Evolutionary conservation across 2,329 filamentous ascomycete genomes (phyloP), one percentile per base, ranked within the genome.

Genomic region (Colletotrichum trifolii): DNA sequence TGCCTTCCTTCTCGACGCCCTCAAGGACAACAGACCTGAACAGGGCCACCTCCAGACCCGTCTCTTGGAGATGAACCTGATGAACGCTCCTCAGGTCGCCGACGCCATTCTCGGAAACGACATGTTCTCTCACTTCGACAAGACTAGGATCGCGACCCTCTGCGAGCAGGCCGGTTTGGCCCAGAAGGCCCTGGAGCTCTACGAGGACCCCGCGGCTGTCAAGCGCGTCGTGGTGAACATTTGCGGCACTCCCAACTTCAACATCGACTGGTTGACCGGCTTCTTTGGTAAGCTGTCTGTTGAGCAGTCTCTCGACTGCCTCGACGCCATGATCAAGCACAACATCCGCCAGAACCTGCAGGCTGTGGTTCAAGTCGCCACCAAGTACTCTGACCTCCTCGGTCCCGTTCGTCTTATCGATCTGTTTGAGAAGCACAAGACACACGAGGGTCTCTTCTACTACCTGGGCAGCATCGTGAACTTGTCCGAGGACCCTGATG

Each of bases 391-490:
- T 0, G 96, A 99, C 74, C 88, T 98, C 8, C 87, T 99, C 35
- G 95, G 94, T 8, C 84, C 96, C n/a, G 90, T 89, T 63, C 89
- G 89, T 58, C 86, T 99, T 70, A 97, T 99, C 69, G 93, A 97
- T 70, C 87, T 99, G 7, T 91, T 99, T 55, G 96, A 99, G 83
- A 97, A 97, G 83, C 97, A 98, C 83, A 94, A 96, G 79, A 98
- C 96, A 40, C 90, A 93, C 4, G 96, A 99, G 79, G 96, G 96
- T 76, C 89, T 99, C 5, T 99, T 96, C 87, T 97, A 97, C 83
- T 99, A 97, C 81, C 89, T 99, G 13, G 96, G 96, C 67, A 97
- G 94, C 76, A 96, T 99, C 71, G 95, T 99, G 79, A 99, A 99
- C 77, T 84, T 99, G 52, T 97, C 93, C 63, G 93, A 98, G 77